Conservation (phyloP, 2,329 filamentous ascomycete genomes). For the Capronia epimyces region DNA sequence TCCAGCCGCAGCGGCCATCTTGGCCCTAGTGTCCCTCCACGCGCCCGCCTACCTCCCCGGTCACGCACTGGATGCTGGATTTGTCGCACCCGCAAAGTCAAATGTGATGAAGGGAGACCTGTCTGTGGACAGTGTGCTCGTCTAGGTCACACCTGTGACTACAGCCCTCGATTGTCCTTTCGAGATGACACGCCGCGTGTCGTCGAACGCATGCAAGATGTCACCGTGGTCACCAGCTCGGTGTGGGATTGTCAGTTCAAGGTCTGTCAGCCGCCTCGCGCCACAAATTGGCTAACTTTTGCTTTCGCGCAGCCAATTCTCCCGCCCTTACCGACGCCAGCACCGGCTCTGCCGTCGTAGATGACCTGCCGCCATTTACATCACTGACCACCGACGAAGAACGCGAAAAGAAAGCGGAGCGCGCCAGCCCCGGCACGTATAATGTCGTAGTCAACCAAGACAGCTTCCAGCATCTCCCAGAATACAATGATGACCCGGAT, state of each 20-base stretch:
- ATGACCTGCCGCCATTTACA: constrained; percentile 52
- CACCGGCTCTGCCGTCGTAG: constrained; percentile 34
- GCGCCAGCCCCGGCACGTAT: constrained; percentile 50
- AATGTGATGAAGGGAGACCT: constrained; percentile 53
- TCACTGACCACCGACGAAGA: constrained; percentile 53
- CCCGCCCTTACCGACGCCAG: constrained; percentile 30
- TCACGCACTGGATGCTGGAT: constrained; percentile 51
- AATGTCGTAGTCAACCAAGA: constrained; percentile 51
- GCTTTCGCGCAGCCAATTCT: constrained; percentile 30
- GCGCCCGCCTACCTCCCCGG: constrained; percentile 48
- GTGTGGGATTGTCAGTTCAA: constrained; percentile 53
- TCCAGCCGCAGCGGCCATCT: constrained; percentile 33
- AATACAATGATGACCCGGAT: constrained; percentile 43
- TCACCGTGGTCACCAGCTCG: constrained; percentile 47
- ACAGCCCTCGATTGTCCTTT: constrained; percentile 52
- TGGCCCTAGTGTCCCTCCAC: constrained; percentile 35
- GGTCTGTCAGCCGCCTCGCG: constrained; percentile 5
- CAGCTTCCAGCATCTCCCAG: constrained; percentile 50
- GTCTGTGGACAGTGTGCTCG: constrained; percentile 54
- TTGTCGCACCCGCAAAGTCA: constrained; percentile 38
- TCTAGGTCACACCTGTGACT: constrained; percentile 54
- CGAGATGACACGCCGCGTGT: constrained; percentile 50
- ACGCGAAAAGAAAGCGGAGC: constrained; percentile 52
- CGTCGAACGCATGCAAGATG: constrained; percentile 48
- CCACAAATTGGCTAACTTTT: constrained; percentile 6